These are phyloP conservation scores for Colletotrichum gigasporum DNA, from an alignment of 2,329 filamentous ascomycete genomes.

Conservation along the genomic window DNA sequence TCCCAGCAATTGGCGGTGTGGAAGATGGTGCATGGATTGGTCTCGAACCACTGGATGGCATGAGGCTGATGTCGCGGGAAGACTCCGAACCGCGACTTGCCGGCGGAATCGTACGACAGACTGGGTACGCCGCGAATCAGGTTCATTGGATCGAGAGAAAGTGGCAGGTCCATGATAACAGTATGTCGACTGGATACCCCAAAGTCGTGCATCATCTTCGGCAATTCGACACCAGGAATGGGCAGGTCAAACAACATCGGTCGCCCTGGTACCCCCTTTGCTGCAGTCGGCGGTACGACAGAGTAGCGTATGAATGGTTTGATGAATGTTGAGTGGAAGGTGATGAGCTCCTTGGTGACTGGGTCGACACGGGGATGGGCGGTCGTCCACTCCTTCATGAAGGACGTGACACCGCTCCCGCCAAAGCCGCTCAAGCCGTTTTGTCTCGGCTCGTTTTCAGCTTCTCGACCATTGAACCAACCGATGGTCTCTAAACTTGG, in stretches of 20 bases:
- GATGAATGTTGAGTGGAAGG: conserved; percentile 73
- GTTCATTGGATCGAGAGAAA: conserved; percentile 72
- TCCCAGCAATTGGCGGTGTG: conserved; percentile 80
- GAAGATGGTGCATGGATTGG: conserved; percentile 74
- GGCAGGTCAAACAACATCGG: conserved; percentile 58
- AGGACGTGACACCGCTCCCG: conserved; percentile 63
- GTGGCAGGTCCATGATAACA: conserved; percentile 74
- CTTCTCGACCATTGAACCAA: conserved; percentile 71
- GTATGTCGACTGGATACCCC: conserved; percentile 71
- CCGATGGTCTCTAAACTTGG: conserved; percentile 74
- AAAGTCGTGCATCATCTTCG: conserved; percentile 83
- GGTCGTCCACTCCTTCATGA: conserved; percentile 77
- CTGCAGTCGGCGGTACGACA: conserved; percentile 38
- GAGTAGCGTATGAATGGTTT: conserved; percentile 76
- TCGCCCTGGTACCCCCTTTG: neutral
- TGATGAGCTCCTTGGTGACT: conserved; percentile 69
- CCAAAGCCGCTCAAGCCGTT: conserved; percentile 55
- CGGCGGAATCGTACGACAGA: conserved; percentile 67
- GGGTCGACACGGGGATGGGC: conserved; percentile 75
- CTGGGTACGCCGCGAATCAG: conserved; percentile 64
- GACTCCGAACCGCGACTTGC: conserved; percentile 70
- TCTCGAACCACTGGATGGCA: conserved; percentile 73
- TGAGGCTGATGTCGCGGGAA: conserved; percentile 70
- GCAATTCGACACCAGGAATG: conserved; percentile 68
- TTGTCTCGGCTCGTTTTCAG: conserved; percentile 57